Evolutionary conservation across 2,329 filamentous ascomycete species (phyloP).

Genomic region (Blumeria graminis): DNA sequence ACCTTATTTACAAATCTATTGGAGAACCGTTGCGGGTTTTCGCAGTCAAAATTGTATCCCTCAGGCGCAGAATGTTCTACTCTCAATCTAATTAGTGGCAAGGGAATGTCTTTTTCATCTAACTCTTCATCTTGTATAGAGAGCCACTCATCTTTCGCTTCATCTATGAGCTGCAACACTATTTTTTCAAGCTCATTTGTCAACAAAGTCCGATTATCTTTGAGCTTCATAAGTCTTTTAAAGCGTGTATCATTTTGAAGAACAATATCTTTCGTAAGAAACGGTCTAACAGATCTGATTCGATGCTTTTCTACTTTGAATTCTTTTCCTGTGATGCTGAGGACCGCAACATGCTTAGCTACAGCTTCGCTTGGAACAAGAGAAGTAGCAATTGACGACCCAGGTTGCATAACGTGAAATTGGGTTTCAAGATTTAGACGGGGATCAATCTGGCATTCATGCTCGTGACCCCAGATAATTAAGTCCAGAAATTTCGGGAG

Average conservation of each 20-base stretch:
- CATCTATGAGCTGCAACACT: constrained; percentile 66
- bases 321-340: constrained; percentile 61
- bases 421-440: constrained; percentile 60
- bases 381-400: constrained; percentile 87
- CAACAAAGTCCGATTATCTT: constrained; percentile 61
- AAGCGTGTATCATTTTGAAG: constrained; percentile 55
- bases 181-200: constrained; percentile 52
- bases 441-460: constrained; percentile 83
- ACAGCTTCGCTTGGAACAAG: constrained; percentile 75
- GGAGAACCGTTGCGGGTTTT: constrained; percentile 90
- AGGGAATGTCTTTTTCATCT: constrained; percentile 36
- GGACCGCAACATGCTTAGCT: constrained; percentile 68
- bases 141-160: constrained; percentile 63
- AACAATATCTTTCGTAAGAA: constrained; percentile 63
- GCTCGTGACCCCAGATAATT: constrained; percentile 91
- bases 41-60: constrained; percentile 65
- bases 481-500: constrained; percentile 78
- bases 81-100: constrained; percentile 69
- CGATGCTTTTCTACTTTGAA: constrained; percentile 62
- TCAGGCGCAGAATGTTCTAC: constrained; percentile 77
- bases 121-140: constrained; percentile 46
- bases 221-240: constrained; percentile 51
- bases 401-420: constrained; percentile 93
- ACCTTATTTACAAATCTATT: constrained; percentile 78
- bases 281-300: constrained; percentile 72